Evolutionary conservation across 2,329 filamentous ascomycete species (phyloP).

Genomic region (Fusarium foetens): DNA sequence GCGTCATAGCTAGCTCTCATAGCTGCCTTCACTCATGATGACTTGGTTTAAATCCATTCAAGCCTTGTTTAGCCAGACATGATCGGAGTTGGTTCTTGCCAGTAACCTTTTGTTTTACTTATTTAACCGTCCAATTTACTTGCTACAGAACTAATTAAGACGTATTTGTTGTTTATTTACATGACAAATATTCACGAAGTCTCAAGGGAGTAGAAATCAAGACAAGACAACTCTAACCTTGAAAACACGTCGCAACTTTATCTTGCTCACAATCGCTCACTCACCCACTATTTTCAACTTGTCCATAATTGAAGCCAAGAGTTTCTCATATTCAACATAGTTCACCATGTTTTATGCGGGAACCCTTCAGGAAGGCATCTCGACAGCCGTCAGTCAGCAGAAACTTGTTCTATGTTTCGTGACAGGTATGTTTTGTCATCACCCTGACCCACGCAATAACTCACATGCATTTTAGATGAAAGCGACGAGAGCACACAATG

Average conservation of each 20-base stretch:
- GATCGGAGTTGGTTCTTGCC: background rate
- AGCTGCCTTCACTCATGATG: slow-evolving; percentile 12
- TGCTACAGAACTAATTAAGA: background rate
- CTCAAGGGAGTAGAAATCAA: slow-evolving; percentile 21
- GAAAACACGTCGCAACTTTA: slow-evolving; percentile 7
- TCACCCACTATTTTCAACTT: background rate
- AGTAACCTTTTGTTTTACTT: background rate
- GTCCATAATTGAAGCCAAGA: background rate
- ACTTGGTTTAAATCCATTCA: background rate
- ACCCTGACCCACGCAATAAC: background rate
- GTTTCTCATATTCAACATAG: background rate
- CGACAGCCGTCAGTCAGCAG: slow-evolving; percentile 75
- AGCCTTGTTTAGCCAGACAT: background rate
- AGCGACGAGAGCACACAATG: slow-evolving; percentile 74
- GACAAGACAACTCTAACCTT: slow-evolving; percentile 40
- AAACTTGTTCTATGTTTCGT: slow-evolving; percentile 90
- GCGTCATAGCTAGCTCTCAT: slow-evolving; percentile 31
- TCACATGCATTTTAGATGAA: slow-evolving; percentile 49
- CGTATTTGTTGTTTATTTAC: background rate
- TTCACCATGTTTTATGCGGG: slow-evolving; percentile 81
- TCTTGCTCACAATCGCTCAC: background rate
- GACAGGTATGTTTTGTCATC: slow-evolving; percentile 64
- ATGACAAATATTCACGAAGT: background rate
- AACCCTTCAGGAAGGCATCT: slow-evolving; percentile 82
- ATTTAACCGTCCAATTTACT: background rate